phyloP scores from a whole-genome alignment of 768 basidiomycete species.

The Podaxis sp. region DNA sequence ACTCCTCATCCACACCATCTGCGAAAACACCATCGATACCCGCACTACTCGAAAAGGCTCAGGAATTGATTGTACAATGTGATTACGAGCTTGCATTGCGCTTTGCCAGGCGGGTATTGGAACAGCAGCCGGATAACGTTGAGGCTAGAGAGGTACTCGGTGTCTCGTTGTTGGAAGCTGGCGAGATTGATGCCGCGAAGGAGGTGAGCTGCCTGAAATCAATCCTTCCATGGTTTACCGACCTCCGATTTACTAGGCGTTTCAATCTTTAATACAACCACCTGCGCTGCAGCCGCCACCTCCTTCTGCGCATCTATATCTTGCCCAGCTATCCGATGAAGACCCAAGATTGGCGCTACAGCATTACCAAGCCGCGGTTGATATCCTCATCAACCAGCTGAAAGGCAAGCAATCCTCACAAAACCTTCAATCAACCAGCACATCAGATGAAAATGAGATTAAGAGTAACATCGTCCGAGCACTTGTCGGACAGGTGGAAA shows the following conservation, averaged over 20 bases:
- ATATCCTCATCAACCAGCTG: slow-evolving; percentile 62
- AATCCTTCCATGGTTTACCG: background rate
- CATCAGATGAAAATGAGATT: slow-evolving; percentile 57
- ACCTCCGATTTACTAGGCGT: slow-evolving; percentile 45
- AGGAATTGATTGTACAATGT: slow-evolving; percentile 78
- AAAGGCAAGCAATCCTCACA: slow-evolving; percentile 71
- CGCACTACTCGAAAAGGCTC: slow-evolving; percentile 73
- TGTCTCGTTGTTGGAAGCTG: slow-evolving; percentile 74
- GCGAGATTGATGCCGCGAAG: slow-evolving; percentile 71
- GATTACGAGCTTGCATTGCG: slow-evolving; percentile 79
- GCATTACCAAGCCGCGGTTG: slow-evolving; percentile 81
- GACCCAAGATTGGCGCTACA: slow-evolving; percentile 72
- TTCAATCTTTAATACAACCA: slow-evolving; percentile 60
- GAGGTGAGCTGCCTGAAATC: slow-evolving; percentile 40
- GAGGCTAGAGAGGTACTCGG: slow-evolving; percentile 83
- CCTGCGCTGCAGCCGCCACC: slow-evolving; percentile 70
- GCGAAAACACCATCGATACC: slow-evolving; percentile 43
- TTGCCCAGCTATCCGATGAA: slow-evolving; percentile 81
- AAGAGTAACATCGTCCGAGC: slow-evolving; percentile 74
- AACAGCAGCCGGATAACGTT: slow-evolving; percentile 58
- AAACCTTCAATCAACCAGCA: slow-evolving; percentile 25
- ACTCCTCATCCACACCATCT: slow-evolving; percentile 18
- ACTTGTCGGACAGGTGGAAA: slow-evolving; percentile 86
- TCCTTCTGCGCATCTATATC: slow-evolving; percentile 83
- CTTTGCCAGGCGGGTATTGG: slow-evolving; percentile 68